Base-by-base conservation (phyloP, 768 basidiomycete species). In the Podaxis mareebaensis region DNA sequence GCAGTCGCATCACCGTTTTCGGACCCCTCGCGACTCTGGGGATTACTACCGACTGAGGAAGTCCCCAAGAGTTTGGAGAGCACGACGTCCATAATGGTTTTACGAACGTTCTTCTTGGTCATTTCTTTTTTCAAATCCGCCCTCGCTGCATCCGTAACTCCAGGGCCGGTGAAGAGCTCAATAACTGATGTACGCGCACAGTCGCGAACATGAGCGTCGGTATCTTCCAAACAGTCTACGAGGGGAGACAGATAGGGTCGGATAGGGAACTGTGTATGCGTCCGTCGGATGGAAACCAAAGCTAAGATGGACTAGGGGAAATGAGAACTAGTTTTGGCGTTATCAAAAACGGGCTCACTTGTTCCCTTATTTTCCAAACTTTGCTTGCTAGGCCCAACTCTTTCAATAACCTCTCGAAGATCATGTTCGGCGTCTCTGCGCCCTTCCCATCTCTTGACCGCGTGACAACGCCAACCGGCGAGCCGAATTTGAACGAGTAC, bases 71-170 rank as follows among this genome's bases (percentile, higher is more conserved):
- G 79, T 72, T 87, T 89, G 59, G 79, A 75, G 6, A 95, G 81
- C 15, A 99, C 86, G 58, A 81, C 81, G 65, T 98, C 96, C 13
- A 90, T 86, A 52, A 96, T 95, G 4, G 87, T 85, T 76, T 96
- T 96, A 38, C 94, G 85, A 48, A 97, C 92, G 46, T 85, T 84
- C 73, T 92, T 93, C 78, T 90, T 93, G 2, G 82, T 74, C 82
- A 99, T 82, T 72, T 94, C 91, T 71, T 94, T 95, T 82, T 97
- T 98, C 59, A 99, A 81, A 73, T 99, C 96, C 3, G 95, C 86
- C 57, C 93, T 88, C 3, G 97, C 97, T 7, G 87, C 88, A 71
- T 96, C 90, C 2, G 89, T 87, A 13, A 94, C 93, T 4, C 84
- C 86, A 0, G 90, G 84, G 15, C 92, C 92, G 0, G 93, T 88